Percentiles rank a stretch among this genome's conserved stretches.
These are phyloP conservation scores for Plasmodium gaboni DNA, from an alignment of 169 alveolate genomes.

Conservation along the genomic window DNA sequence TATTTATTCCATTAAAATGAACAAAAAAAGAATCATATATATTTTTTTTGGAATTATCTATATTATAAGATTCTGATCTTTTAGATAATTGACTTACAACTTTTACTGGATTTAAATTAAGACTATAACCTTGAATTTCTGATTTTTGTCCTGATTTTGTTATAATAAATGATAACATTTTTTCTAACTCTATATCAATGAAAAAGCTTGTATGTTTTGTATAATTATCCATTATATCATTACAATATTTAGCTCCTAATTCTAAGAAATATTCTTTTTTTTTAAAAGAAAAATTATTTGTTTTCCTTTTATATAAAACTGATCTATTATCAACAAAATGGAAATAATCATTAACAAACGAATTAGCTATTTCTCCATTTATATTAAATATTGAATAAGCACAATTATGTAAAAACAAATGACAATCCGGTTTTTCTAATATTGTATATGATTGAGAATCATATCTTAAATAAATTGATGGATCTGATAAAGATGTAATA, in stretches of 20 bases:
- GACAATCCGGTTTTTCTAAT: slow-evolving; percentile 67
- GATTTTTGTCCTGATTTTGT: slow-evolving; percentile 69
- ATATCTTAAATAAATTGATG: slow-evolving; percentile 64
- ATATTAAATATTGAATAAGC: slow-evolving; percentile 68
- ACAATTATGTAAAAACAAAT: slow-evolving; percentile 57
- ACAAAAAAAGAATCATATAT: slow-evolving; percentile 67
- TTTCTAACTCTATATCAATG: slow-evolving; percentile 65
- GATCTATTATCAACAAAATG: slow-evolving; percentile 45
- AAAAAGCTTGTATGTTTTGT: slow-evolving; percentile 50
- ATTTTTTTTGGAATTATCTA: slow-evolving; percentile 2
- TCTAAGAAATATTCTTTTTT: slow-evolving; percentile 64
- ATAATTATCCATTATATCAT: slow-evolving; percentile 56
- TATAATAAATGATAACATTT: slow-evolving; percentile 51
- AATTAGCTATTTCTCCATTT: slow-evolving; percentile 49
- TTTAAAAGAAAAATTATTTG: slow-evolving; percentile 32
- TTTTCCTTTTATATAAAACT: slow-evolving; percentile 41
- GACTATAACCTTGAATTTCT: slow-evolving; percentile 72
- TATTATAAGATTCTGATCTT: slow-evolving; percentile 33
- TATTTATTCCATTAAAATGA: slow-evolving; percentile 59
- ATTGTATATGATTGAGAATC: slow-evolving; percentile 65
- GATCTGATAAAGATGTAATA: slow-evolving; percentile 31
- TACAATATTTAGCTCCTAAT: slow-evolving; percentile 74
- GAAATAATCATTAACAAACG: slow-evolving; percentile 58
- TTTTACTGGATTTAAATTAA: slow-evolving; percentile 38
- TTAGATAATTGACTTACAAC: slow-evolving; percentile 36